Evolutionary conservation across 2,329 filamentous ascomycete species (phyloP), one percentile per base, ranked within the genome.

Genomic region (Aureobasidium subglaciale): DNA sequence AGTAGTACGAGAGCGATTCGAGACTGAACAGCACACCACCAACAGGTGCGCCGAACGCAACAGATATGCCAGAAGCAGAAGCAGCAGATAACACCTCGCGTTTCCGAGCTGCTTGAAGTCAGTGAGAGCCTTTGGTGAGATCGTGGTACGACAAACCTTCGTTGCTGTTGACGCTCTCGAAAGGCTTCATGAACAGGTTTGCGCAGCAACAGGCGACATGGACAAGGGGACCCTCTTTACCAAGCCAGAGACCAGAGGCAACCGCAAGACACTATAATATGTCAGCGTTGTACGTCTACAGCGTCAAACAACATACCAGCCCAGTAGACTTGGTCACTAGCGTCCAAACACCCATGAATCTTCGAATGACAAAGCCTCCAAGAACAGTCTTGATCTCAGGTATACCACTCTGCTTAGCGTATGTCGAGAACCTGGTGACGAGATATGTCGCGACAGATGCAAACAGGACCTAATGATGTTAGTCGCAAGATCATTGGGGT

Each of bases 1-100:
- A 97, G 71, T 96, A 97, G 70, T 96, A 97, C 1, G 90, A 95
- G 2, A 97, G 77, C 79, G 95, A 90, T 81, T 96, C 92, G n/a
- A 97, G 81, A 71, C 89, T 95, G 75, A 97, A 97, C 18, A 97
- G 75, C 20, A 97, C 92, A 43, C 92, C 92, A 10, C 92, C 93
- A 56, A 97, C 95, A 8, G 91, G 91, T 5, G 91, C 89, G 27
- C 91, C 91, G 69, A 96, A 96, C 41, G 91, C 91, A 25, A 96
- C 91, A 1, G 90, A 95, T 37, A 96, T 95, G 35, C 91, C 91
- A 5, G 90, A 88, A 3, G 91, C 90, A 0, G 93, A 90, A 0
- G 93, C 92, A 0, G 92, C 92, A 5, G 92, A 96, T 2, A 99
- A 76, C 0, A 96, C 85, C 69, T 97, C 93, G 63, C 93, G 82